Evolutionary conservation across 169 alveolate species (phyloP).

Genomic region (Babesia gibsoni): DNA sequence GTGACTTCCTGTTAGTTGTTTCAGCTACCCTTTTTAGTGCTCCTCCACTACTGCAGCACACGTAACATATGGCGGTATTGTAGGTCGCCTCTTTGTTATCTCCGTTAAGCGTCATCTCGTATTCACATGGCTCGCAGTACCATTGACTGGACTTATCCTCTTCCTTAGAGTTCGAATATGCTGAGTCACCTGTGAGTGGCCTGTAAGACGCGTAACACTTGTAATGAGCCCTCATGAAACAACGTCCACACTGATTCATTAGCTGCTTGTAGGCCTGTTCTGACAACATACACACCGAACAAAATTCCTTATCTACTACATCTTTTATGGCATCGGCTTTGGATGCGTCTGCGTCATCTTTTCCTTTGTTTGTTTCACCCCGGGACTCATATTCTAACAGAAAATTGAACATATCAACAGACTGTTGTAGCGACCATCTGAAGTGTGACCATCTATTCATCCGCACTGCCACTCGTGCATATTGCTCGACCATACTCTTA

Average conservation of each 20-base stretch:
- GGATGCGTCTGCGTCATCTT: not conserved
- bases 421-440: not conserved
- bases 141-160: constrained; percentile 7
- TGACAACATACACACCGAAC: constrained; percentile 64
- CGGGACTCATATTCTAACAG: not conserved
- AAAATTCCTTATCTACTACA: constrained; percentile 37
- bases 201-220: constrained; percentile 53
- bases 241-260: constrained; percentile 50
- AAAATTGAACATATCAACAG: constrained; percentile 17
- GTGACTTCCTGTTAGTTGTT: not conserved
- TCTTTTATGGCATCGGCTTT: not conserved
- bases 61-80: constrained; percentile 46
- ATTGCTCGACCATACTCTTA: constrained; percentile 5
- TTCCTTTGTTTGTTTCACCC: not conserved
- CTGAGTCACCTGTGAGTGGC: not conserved
- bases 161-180: not conserved
- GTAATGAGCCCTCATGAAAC: constrained; percentile 57
- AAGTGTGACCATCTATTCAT: constrained; percentile 52
- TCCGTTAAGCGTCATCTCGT: constrained; percentile 16
- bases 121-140: constrained; percentile 42
- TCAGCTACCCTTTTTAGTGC: constrained; percentile 41
- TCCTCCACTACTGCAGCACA: constrained; percentile 61
- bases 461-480: not conserved
- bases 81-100: constrained; percentile 12
- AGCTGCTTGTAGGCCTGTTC: constrained; percentile 59